A percentile compares a stretch with the other conserved stretches of the same genome.
Conservation (phyloP, 2,329 filamentous ascomycete genomes). For the Xylariaceae sp. region DNA sequence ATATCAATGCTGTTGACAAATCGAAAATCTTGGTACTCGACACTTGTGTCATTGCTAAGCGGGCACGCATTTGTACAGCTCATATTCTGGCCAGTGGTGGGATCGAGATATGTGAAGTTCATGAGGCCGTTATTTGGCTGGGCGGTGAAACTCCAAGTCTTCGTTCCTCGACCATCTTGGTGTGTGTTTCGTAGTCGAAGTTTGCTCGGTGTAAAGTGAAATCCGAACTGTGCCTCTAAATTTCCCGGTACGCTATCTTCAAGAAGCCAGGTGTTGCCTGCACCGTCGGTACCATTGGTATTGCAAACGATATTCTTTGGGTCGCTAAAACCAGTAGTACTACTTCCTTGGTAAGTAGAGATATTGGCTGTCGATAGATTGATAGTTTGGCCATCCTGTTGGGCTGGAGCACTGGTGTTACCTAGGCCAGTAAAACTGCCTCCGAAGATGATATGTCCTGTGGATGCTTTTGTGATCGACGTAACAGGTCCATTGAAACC, state of each 20-base stretch:
- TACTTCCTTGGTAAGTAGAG: slow-evolving; percentile 59
- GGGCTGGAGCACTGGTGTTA: slow-evolving; percentile 66
- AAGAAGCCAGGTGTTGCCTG: slow-evolving; percentile 81
- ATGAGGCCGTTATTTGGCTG: slow-evolving; percentile 87
- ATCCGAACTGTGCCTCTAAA: slow-evolving; percentile 80
- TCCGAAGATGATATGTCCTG: slow-evolving; percentile 87
- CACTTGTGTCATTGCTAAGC: slow-evolving; percentile 64
- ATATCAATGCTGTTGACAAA: slow-evolving; percentile 88
- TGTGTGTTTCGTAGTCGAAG: slow-evolving; percentile 85
- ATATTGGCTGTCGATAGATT: slow-evolving; percentile 80
- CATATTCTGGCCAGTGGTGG: slow-evolving; percentile 59
- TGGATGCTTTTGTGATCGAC: slow-evolving; percentile 74
- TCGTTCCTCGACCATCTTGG: slow-evolving; percentile 77
- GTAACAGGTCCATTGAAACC: slow-evolving; percentile 92
- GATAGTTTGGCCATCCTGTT: slow-evolving; percentile 72
- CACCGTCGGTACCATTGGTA: slow-evolving; percentile 58
- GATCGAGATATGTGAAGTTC: slow-evolving; percentile 89
- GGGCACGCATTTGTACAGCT: slow-evolving; percentile 82
- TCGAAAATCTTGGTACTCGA: slow-evolving; percentile 79
- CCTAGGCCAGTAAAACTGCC: slow-evolving; percentile 85
- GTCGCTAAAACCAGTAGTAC: slow-evolving; percentile 63
- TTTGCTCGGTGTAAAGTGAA: slow-evolving; percentile 82
- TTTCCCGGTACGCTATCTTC: slow-evolving; percentile 70
- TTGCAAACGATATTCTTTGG: slow-evolving; percentile 83
- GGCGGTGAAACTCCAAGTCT: slow-evolving; percentile 81